Conservation (phyloP, 768 basidiomycete species). For the Naganishia randhawae region DNA sequence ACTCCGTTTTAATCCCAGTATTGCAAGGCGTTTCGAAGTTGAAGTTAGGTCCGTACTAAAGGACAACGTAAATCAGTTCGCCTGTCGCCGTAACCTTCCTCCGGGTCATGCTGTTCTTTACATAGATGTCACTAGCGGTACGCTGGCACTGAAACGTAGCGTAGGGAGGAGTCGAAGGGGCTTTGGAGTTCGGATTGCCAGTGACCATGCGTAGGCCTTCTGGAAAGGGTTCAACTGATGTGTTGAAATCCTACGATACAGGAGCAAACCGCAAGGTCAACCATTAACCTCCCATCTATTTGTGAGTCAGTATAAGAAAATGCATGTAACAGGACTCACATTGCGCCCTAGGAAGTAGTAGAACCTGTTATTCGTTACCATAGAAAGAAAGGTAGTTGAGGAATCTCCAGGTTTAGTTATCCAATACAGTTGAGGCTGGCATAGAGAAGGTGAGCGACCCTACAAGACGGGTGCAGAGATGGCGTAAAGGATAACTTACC, state of each 20-base stretch:
- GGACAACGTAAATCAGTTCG: not conserved
- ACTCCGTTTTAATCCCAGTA: constrained; percentile 40
- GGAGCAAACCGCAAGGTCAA: not conserved
- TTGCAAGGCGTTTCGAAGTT: constrained; percentile 37
- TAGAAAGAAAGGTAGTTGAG: constrained; percentile 7
- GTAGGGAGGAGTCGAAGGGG: not conserved
- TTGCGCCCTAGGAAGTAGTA: constrained; percentile 16
- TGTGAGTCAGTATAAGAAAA: not conserved
- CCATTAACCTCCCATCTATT: too few species aligned
- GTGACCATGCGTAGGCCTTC: constrained; percentile 39
- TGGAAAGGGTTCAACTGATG: constrained; percentile 33
- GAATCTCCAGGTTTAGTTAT: constrained; percentile 1
- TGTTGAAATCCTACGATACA: not conserved
- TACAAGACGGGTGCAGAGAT: not conserved
- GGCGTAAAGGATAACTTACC: not conserved
- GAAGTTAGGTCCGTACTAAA: constrained; percentile 29
- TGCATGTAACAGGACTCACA: not conserved
- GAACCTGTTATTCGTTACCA: constrained; percentile 16
- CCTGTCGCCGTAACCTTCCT: not conserved
- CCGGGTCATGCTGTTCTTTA: not conserved
- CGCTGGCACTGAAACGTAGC: constrained; percentile 11
- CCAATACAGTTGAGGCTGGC: constrained; percentile 31
- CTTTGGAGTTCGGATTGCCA: constrained; percentile 31
- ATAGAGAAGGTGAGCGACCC: not conserved
- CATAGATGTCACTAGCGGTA: constrained; percentile 6